These are phyloP conservation scores for Glaciozyma martinii DNA, from an alignment of 768 basidiomycete genomes.

Conservation along the genomic window DNA sequence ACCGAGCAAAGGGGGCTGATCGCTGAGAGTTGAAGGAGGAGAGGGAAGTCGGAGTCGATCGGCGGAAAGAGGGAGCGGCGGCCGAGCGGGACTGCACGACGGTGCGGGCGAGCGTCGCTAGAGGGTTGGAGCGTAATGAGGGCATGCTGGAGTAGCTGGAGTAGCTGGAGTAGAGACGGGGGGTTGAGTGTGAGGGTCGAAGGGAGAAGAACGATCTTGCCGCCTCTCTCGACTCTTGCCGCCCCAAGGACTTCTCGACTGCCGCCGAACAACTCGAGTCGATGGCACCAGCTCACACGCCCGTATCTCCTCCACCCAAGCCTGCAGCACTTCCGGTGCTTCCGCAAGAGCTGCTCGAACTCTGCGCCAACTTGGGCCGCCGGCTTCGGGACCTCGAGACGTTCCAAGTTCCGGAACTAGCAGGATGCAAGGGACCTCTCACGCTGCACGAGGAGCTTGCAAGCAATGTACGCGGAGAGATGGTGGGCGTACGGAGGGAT, in stretches of 20 bases:
- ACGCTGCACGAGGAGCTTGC: slow-evolving; percentile 62
- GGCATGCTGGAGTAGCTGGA: not conserved
- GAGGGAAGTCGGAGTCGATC: not conserved
- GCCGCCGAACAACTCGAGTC: too few relatives aligned
- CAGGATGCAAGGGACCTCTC: slow-evolving; percentile 59
- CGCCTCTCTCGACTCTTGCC: too few relatives aligned
- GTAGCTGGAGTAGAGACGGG: not conserved
- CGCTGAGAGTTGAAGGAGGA: not conserved
- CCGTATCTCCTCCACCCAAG: too few relatives aligned
- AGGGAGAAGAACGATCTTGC: not conserved
- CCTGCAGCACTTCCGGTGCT: slow-evolving; percentile 5
- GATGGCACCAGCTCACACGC: too few relatives aligned
- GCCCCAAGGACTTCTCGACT: too few relatives aligned
- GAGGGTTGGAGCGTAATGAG: not conserved
- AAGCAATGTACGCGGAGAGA: slow-evolving; percentile 66
- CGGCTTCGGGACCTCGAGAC: slow-evolving; percentile 56
- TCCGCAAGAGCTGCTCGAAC: not conserved
- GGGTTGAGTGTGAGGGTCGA: not conserved
- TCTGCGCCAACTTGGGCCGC: slow-evolving; percentile 42
- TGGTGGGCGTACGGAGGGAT: slow-evolving; percentile 53
- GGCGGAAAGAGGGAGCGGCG: not conserved
- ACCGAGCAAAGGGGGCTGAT: not conserved
- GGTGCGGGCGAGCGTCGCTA: not conserved
- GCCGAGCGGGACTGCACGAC: not conserved
- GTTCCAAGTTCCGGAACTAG: slow-evolving; percentile 67